phyloP scores from a whole-genome alignment of 2,329 filamentous ascomycete species.

The Xylaria multiplex region DNA sequence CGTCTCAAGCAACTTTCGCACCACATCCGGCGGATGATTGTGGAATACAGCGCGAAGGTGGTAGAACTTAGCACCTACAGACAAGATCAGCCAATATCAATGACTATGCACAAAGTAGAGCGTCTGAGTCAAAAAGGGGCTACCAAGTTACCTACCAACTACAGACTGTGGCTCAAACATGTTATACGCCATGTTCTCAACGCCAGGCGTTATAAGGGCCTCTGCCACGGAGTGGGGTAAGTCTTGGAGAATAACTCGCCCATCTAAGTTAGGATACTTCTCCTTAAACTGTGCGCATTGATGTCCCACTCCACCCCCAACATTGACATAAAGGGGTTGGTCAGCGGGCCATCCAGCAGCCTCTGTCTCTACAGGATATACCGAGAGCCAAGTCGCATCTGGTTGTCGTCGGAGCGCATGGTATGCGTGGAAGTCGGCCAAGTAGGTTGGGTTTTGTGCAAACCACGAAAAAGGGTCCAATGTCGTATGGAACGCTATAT shows the following conservation, averaged over 20 bases:
- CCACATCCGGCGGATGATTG: constrained; percentile 28
- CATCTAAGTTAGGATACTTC: constrained; percentile 28
- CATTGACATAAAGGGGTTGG: constrained; percentile 22
- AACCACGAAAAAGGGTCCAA: no score
- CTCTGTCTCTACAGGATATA: no score
- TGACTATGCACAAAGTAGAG: no score
- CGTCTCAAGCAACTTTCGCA: constrained; percentile 20
- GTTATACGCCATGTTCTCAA: constrained; percentile 19
- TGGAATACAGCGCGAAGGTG: constrained; percentile 37
- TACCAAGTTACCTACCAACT: background rate
- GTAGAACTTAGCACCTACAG: constrained; percentile 39
- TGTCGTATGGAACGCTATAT: no score
- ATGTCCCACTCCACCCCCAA: constrained; percentile 37
- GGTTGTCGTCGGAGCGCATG: no score
- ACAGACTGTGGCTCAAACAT: background rate
- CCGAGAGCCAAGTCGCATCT: no score
- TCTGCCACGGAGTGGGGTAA: constrained; percentile 22
- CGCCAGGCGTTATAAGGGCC: constrained; percentile 26
- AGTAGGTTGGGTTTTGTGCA: no score
- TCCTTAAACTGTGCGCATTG: constrained; percentile 34
- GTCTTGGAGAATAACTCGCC: constrained; percentile 38
- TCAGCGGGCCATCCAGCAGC: no score
- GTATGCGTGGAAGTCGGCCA: no score
- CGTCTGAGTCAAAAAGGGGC: no score
- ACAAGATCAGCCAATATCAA: no score